A percentile compares a stretch with the other conserved stretches of the same genome.
Evolutionary conservation across 192 early-diverging fungal species (phyloP).

Genomic region (Piromyces sp.): DNA sequence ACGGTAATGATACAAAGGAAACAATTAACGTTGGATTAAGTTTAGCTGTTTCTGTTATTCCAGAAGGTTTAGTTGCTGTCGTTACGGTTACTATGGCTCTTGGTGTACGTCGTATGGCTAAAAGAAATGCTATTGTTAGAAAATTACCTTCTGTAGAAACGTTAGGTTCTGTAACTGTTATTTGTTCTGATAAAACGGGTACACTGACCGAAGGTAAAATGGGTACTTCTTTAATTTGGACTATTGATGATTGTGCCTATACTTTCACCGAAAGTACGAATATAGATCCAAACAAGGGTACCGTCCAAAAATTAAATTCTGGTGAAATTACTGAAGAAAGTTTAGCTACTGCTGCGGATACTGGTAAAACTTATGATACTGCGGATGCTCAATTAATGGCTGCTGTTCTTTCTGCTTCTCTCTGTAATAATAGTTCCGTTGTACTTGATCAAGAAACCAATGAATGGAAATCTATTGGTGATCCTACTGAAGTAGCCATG

Average conservation of each 20-base stretch:
- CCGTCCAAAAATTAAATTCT: slow-evolving; percentile 14
- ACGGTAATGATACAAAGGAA: not conserved
- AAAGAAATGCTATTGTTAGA: slow-evolving; percentile 70
- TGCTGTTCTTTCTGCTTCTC: not conserved
- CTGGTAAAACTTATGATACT: slow-evolving; percentile 38
- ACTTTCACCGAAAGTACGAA: slow-evolving; percentile 47
- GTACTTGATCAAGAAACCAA: not conserved
- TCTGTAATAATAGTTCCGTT: not conserved
- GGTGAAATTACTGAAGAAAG: slow-evolving; percentile 20
- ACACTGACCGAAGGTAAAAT: slow-evolving; percentile 97
- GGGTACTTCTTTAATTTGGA: slow-evolving; percentile 75
- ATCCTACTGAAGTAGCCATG: slow-evolving; percentile 91
- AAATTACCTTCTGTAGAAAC: slow-evolving; percentile 89
- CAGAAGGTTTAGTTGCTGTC: slow-evolving; percentile 95
- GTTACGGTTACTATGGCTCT: slow-evolving; percentile 92
- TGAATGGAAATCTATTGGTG: slow-evolving; percentile 61
- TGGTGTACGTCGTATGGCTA: slow-evolving; percentile 87
- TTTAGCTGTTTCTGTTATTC: slow-evolving; percentile 90
- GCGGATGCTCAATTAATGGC: slow-evolving; percentile 73
- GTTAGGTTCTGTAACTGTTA: slow-evolving; percentile 82
- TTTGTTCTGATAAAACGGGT: slow-evolving; percentile 95
- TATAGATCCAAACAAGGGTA: slow-evolving; percentile 36
- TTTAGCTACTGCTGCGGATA: slow-evolving; percentile 11
- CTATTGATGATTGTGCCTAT: slow-evolving; percentile 51
- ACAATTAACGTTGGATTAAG: slow-evolving; percentile 12